These are phyloP conservation scores for Hordeum pubiflorum DNA, from an alignment of 202 grass and related monocot genomes.

Conservation along the genomic window DNA sequence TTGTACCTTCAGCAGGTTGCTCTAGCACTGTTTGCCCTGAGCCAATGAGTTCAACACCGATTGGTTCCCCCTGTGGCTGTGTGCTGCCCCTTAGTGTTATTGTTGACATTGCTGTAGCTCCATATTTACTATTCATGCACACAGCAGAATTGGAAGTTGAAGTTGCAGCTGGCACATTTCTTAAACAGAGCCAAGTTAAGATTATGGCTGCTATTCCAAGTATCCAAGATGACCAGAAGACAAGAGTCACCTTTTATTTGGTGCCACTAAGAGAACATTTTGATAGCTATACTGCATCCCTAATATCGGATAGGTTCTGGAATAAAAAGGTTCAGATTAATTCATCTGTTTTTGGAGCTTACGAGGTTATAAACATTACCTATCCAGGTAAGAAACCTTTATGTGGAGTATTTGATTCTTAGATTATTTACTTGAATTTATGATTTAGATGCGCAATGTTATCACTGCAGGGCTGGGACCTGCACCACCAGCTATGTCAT, in stretches of 20 bases:
- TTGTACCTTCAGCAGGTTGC: constrained; percentile 54
- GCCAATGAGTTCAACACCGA: constrained; percentile 56
- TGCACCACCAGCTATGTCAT: constrained; percentile 43
- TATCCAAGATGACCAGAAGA: constrained; percentile 67
- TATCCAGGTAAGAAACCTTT: constrained; percentile 68
- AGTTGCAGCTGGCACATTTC: constrained; percentile 81
- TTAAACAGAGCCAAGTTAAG: constrained; percentile 97
- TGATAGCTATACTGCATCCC: constrained; percentile 56
- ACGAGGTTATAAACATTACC: constrained; percentile 62
- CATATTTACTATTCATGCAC: constrained; percentile 72
- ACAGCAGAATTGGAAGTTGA: constrained; percentile 81
- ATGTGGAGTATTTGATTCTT: constrained; percentile 5
- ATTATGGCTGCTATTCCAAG: constrained; percentile 87
- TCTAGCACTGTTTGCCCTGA: constrained; percentile 59
- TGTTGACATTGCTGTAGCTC: constrained; percentile 67
- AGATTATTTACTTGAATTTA: neutral
- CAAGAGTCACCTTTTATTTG: constrained; percentile 80
- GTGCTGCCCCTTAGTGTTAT: constrained; percentile 65
- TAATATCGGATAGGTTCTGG: constrained; percentile 83
- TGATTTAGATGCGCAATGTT: constrained; percentile 15
- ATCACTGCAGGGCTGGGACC: constrained; percentile 54
- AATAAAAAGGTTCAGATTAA: constrained; percentile 70
- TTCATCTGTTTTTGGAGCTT: constrained; percentile 76
- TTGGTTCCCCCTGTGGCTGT: constrained; percentile 86
- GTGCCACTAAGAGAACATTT: constrained; percentile 89